These are phyloP conservation scores for Epichloe hybrida DNA, from an alignment of 2,329 filamentous ascomycete species.

Conservation along the genomic window DNA sequence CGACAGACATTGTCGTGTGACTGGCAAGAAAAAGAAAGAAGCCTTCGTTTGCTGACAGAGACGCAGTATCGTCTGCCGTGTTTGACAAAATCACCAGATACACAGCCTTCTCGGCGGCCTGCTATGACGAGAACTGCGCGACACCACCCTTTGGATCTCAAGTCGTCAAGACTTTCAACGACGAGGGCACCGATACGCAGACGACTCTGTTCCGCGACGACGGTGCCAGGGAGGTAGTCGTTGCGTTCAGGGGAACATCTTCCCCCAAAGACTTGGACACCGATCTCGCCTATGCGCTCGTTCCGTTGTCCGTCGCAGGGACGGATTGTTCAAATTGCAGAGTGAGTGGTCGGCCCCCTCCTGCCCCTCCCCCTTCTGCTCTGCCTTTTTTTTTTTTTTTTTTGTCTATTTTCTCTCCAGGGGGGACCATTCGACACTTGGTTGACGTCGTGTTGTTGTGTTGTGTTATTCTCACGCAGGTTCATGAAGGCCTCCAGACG, in stretches of 20 bases:
- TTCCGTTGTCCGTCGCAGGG: not conserved
- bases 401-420: too few species aligned
- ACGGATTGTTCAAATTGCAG: conserved; percentile 1
- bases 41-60: not conserved
- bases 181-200: not conserved
- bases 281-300: not conserved
- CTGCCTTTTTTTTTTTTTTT: too few species aligned
- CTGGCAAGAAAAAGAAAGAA: too few species aligned
- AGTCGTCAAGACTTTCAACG: conserved; percentile 1
- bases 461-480: not conserved
- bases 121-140: not conserved
- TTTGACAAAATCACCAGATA: conserved; percentile 1
- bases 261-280: conserved; percentile 1
- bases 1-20: too few species aligned
- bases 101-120: not conserved
- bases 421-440: too few species aligned
- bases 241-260: conserved; percentile 3
- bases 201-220: conserved; percentile 3
- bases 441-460: not conserved
- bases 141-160: not conserved
- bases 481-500: not conserved
- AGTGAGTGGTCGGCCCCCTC: not conserved
- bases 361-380: too few species aligned
- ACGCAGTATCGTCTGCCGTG: not conserved
- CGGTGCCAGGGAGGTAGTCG: not conserved